Percentiles rank a stretch among this genome's conserved stretches.
These are phyloP conservation scores for Plectosphaerella sp. DNA, from an alignment of 2,329 filamentous ascomycete genomes.

Conservation along the genomic window DNA sequence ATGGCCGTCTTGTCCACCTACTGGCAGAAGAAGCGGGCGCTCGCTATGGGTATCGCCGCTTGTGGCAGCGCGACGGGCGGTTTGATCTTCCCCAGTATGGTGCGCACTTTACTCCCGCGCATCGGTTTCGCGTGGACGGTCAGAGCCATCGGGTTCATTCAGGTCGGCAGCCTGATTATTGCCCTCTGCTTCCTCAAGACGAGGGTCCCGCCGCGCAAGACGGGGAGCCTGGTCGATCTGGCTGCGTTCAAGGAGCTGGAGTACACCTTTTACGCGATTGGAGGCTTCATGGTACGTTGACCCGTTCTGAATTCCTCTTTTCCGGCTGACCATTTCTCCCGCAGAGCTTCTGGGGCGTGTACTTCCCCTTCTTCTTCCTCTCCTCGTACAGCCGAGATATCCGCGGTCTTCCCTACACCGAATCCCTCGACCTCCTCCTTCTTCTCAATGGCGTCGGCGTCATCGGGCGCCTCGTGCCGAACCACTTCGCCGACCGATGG, in stretches of 20 bases:
- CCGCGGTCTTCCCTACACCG: constrained; percentile 37
- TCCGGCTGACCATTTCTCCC: neutral
- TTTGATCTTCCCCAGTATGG: constrained; percentile 49
- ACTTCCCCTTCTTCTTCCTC: constrained; percentile 58
- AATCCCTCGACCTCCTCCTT: constrained; percentile 57
- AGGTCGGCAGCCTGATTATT: constrained; percentile 35
- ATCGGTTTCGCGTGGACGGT: constrained; percentile 58
- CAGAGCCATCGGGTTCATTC: constrained; percentile 56
- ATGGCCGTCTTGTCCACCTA: constrained; percentile 65
- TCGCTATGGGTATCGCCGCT: constrained; percentile 59
- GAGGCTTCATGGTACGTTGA: constrained; percentile 19
- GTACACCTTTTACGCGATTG: constrained; percentile 35
- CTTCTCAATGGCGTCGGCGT: constrained; percentile 61
- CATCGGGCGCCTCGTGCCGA: constrained; percentile 53
- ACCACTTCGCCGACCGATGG: constrained; percentile 49
- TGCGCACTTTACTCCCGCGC: constrained; percentile 48
- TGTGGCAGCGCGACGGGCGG: constrained; percentile 57
- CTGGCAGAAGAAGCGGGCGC: constrained; percentile 49
- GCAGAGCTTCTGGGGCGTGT: constrained; percentile 46
- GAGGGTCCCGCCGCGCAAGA: constrained; percentile 33
- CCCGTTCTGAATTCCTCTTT: neutral
- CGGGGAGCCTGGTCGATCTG: constrained; percentile 37
- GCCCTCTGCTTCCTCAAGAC: constrained; percentile 34
- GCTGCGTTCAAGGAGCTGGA: constrained; percentile 39
- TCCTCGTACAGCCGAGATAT: constrained; percentile 41